Evolutionary conservation across 805 yeast genomes (phyloP), one percentile per base, ranked within the genome.

Genomic region (Lipomyces orientalis): DNA sequence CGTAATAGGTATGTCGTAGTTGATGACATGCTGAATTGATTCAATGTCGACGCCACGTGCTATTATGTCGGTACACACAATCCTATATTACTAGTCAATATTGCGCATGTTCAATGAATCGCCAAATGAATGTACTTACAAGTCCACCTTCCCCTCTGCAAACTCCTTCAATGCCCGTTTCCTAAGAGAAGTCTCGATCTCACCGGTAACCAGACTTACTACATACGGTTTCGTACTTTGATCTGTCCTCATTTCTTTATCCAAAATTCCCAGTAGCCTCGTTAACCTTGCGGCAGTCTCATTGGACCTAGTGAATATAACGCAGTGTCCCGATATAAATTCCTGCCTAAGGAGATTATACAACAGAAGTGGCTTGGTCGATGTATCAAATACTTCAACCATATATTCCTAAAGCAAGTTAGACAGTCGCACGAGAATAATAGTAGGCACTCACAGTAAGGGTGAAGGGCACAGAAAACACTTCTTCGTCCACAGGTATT

Each of bases 41-140:
- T 84, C 79, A 57, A 95, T 84, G 79, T 94, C 97, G 60, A 95
- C 85, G 81, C 99, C 99, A 79, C 99, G 88, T n/a, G 98, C 90
- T 77, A 95, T 90, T 73, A 95, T 82, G 79, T 95, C 99, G 0
- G 99, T 95, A 33, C 93, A 67, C 85, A 88, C 77, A 86, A 81
- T 49, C 51, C 66, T 67, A 34, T 7, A 59, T 2, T 10, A 10
- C 59, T 51, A 59, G 64, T 54, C 22, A 60, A 56, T 54, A 49
- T 33, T 39, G 9, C n/a, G 7, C 14, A 14, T 19, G 19, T 7
- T 7, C n/a, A 43, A 25, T 16, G 16, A 25, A 52, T 12, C 31
- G 12, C 14, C 29, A 31, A 12, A n/a, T 16, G 7, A 52, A 6
- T n/a, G 52, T 22, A 54, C 71, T 57, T 62, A 66, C 73, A 92